Evolutionary conservation across 2,329 filamentous ascomycete genomes (phyloP), one percentile per base, ranked within the genome.

Genomic region (Cladosporium sp.): DNA sequence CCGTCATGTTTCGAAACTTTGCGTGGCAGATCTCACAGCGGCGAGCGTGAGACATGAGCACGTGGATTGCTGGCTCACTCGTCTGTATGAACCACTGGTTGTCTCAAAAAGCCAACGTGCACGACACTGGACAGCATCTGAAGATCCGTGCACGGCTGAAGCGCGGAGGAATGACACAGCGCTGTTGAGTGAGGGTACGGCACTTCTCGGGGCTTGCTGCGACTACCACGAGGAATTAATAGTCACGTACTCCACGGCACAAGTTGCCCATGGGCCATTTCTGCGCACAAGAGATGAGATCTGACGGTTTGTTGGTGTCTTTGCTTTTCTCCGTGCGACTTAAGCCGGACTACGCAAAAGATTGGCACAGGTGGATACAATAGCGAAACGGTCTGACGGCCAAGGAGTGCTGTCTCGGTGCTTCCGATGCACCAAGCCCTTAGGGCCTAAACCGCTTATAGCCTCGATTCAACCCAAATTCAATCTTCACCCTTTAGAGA

Each of bases 401-500:
- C 46, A 51, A 61, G 58, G 30, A 46, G 43, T 61, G 23, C n/a
- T 34, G 58, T 61, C 58, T 61, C 58, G 58, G 58, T 53, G 58
- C 23, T 48, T 53, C 58, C 58, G 58, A 61, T 11, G 18, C 23
- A 28, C 48, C 16, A 21, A 60, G 21, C 58, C 28, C 58, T 39
- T 51, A 61, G 58, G 58, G 26, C 18, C 39, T 30, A 10, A 18
- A 21, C 18, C 43, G 46, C 43, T 46, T 23, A 16, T 49, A 49
- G 58, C 58, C 58, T 30, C 58, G 58, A 28, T 30, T 36, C 43
- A 61, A 61, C 30, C 48, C 58, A 61, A 53, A 61, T 36, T 39
- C 46, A 25, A 36, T 61, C 58, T 21, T 51, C 46, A 51, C 23
- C 43, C 30, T 30, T 53, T 5, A 51, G 26, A 60, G 58, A 60